Base-by-base conservation (phyloP, 2,329 filamentous ascomycete species). In the Aspergillus brunneoviolaceus region DNA sequence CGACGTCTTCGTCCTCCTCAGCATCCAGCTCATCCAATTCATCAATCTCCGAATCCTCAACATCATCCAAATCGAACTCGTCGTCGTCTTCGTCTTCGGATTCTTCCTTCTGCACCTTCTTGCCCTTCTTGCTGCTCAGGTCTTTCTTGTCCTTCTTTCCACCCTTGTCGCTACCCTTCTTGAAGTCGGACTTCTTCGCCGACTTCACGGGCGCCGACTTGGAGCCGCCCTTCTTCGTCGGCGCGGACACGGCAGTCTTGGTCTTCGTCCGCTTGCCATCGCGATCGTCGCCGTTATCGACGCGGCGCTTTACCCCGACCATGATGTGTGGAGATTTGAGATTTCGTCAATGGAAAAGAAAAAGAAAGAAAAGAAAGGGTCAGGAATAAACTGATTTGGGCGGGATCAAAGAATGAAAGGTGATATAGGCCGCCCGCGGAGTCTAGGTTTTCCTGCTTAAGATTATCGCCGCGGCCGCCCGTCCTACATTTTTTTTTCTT, bases 51-150 rank as follows among this genome's bases (percentile, higher is more conserved):
- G 77, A 74, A 35, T 77, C 72, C 29, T 69, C 61, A 78, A 78
- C 67, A 85, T 74, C 84, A 53, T 84, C 84, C 7, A 84, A 84
- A 60, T 86, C 83, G 10, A 84, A 84, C 23, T 79, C 79, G 60
- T 85, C 83, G 2, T 82, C 84, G 21, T 74, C 79, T 57, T 78
- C 75, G 27, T 74, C 76, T 25, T 74, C 74, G 72, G 79, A 74
- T 60, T 78, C 77, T 23, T 76, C 74, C 56, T 75, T 67, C 60
- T 70, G 60, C 4, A 61, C 67, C 62, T 76, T 73, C 64, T 74
- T 77, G 59, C 70, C 59, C 5, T 61, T 67, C 61, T 76, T 73
- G 63, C 74, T 77, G 59, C 76, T 76, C 9, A 68, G 67, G 3
- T 55, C 19, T 53, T 71, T 74, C 61, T 70, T 73, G 62, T 70